Conservation (phyloP, 495 filamentous ascomycete genomes). For the Darksidea phi region DNA sequence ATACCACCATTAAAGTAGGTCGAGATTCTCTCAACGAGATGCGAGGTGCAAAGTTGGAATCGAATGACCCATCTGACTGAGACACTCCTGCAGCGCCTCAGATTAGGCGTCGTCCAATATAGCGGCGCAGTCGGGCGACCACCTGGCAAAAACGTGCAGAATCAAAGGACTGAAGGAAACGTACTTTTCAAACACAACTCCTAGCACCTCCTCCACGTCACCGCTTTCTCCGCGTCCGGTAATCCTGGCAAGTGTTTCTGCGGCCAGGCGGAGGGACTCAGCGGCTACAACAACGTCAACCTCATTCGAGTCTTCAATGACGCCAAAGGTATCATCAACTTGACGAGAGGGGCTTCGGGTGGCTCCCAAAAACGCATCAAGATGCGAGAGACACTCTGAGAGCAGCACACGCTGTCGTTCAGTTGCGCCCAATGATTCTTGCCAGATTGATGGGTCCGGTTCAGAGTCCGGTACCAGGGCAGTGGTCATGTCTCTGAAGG, state of each 20-base stretch:
- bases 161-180: conserved; percentile 27
- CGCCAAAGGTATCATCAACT: conserved; percentile 5
- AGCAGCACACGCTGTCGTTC: conserved; percentile 85
- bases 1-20: no score
- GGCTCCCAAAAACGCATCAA: conserved; percentile 63
- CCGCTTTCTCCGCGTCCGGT: conserved; percentile 83
- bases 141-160: no score
- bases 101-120: no score
- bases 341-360: conserved; percentile 15
- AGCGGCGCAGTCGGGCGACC: no score
- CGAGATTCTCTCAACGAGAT: no score
- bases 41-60: no score
- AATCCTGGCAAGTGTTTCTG: conserved; percentile 75
- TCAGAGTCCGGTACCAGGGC: conserved; percentile 46
- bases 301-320: conserved; percentile 45
- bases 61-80: no score
- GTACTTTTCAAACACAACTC: conserved; percentile 96
- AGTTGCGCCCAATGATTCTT: conserved; percentile 85
- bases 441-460: conserved; percentile 57
- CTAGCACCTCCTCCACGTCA: conserved; percentile 95
- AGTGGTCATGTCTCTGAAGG: conserved; percentile 73
- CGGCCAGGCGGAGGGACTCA: conserved; percentile 81
- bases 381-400: conserved; percentile 63
- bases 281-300: conserved; percentile 92
- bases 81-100: no score